Evolutionary conservation across 805 yeast species (phyloP).

Genomic region (Metschnikowia amazonensis): DNA sequence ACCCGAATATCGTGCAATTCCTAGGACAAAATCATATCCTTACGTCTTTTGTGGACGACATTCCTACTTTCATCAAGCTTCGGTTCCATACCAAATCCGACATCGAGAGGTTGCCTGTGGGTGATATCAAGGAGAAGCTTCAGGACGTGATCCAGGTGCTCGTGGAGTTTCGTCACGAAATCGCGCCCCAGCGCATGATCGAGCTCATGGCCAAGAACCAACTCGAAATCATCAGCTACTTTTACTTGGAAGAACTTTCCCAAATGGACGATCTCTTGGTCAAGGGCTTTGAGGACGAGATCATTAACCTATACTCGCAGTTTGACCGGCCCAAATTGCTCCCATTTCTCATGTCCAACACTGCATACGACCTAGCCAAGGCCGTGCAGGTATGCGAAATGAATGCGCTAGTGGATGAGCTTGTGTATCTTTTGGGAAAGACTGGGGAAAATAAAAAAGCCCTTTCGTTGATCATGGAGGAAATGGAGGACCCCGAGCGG

Average conservation of each 20-base stretch:
- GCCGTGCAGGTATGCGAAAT: constrained; percentile 68
- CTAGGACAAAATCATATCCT: constrained; percentile 63
- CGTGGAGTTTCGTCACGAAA: constrained; percentile 62
- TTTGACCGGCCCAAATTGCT: constrained; percentile 54
- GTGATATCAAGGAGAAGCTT: constrained; percentile 37
- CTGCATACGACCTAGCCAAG: constrained; percentile 60
- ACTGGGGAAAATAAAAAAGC: constrained; percentile 81
- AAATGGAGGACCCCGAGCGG: constrained; percentile 69
- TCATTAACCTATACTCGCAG: constrained; percentile 61
- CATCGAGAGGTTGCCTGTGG: constrained; percentile 38
- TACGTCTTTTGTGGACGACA: constrained; percentile 39
- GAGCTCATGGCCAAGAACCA: constrained; percentile 39
- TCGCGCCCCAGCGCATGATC: constrained; percentile 52
- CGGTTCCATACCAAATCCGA: constrained; percentile 36
- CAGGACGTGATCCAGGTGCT: constrained; percentile 49
- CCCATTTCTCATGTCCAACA: constrained; percentile 56
- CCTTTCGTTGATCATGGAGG: constrained; percentile 67
- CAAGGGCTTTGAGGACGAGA: constrained; percentile 59
- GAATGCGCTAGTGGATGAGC: constrained; percentile 56
- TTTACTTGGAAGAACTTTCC: constrained; percentile 62
- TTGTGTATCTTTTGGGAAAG: constrained; percentile 76
- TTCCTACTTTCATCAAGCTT: constrained; percentile 51
- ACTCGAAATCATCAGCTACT: constrained; percentile 51
- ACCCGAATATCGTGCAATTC: constrained; percentile 52
- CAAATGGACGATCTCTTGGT: constrained; percentile 53